Base-by-base conservation (phyloP, 2,329 filamentous ascomycete species). In the Diplodia corticola region DNA sequence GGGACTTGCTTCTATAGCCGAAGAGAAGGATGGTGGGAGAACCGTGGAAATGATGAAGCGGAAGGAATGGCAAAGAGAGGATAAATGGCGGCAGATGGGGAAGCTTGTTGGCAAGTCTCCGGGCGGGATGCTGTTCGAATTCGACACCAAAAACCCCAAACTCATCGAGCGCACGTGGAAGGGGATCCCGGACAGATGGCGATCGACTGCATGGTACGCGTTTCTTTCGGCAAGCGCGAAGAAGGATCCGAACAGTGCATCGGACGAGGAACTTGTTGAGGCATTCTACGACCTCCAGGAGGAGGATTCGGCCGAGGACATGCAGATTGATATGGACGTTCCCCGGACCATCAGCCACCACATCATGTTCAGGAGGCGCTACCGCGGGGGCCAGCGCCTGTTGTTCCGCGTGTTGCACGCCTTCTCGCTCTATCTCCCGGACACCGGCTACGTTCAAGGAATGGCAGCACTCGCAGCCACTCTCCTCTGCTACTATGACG, bases 271-370 rank as follows among this genome's bases (percentile, higher is more conserved):
- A 65, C 85, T 98, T 55, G 87, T 92, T 46, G 82, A 85, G 26
- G 73, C 86, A 33, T 97, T 92, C 74, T 86, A 91, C 75, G 85
- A 87, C 50, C 85, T 96, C 30, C 89, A 96, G 73, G 82, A 88
- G 17, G 81, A 88, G 67, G 87, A 87, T 64, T 97, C 91, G 2
- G 89, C 92, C 0, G 95, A 99, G 74, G 95, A 99, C 77, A 89
- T 94, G 24, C 95, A 99, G 79, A 99, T 99, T 72, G 95, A 99
- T 77, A 87, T 98, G 50, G 95, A 99, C 76, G 95, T 99, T 20
- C 95, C 95, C 0, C 86, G 95, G 64, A 98, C 95, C 4, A 96
- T 99, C 76, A 96, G 88, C 77, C 88, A 91, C 69, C 95, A 99
- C 79, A 94, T 99, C 77, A 97, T 99, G 94, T 99, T 99, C 76